Percentiles rank a stretch among this genome's conserved stretches.
Conservation (phyloP, 106 monocot species). For the Dioscorea zingiberensis region DNA sequence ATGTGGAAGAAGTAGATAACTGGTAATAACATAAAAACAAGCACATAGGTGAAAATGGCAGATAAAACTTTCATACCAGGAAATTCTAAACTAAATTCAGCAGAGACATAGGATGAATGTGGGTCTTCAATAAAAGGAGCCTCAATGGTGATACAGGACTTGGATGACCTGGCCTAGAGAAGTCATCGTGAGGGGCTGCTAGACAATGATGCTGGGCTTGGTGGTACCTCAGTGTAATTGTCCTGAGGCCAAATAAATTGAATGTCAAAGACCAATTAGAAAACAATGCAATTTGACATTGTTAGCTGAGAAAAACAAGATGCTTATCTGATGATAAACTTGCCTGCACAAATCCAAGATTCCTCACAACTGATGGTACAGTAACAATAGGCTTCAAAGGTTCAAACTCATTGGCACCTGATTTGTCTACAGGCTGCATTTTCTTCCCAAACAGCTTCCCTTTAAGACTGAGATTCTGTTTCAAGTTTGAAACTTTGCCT, state of each 20-base stretch:
- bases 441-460: slow-evolving; percentile 71
- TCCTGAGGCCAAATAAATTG: slow-evolving; percentile 47
- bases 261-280: background rate
- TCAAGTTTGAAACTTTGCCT: slow-evolving; percentile 56
- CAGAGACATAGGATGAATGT: slow-evolving; percentile 26
- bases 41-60: background rate
- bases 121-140: slow-evolving; percentile 45
- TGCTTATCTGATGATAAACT: slow-evolving; percentile 11
- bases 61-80: slow-evolving; percentile 22
- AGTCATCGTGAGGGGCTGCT: slow-evolving; percentile 52
- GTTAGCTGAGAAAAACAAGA: no score
- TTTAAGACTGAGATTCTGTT: slow-evolving; percentile 47
- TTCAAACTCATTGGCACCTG: slow-evolving; percentile 20
- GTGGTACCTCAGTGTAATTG: slow-evolving; percentile 90
- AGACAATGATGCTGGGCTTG: slow-evolving; percentile 79
- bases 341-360: slow-evolving; percentile 36
- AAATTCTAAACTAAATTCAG: slow-evolving; percentile 22
- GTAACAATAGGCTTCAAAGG: slow-evolving; percentile 17
- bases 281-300: no score
- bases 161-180: slow-evolving; percentile 53
- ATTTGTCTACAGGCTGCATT: slow-evolving; percentile 25
- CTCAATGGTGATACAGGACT: slow-evolving; percentile 86
- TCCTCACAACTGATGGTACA: slow-evolving; percentile 33
- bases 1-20: no score
- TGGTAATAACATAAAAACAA: no score